Evolutionary conservation across 306 rosid species (phyloP), one percentile per base, ranked within the genome.

Genomic region (Ormosia emarginata): DNA sequence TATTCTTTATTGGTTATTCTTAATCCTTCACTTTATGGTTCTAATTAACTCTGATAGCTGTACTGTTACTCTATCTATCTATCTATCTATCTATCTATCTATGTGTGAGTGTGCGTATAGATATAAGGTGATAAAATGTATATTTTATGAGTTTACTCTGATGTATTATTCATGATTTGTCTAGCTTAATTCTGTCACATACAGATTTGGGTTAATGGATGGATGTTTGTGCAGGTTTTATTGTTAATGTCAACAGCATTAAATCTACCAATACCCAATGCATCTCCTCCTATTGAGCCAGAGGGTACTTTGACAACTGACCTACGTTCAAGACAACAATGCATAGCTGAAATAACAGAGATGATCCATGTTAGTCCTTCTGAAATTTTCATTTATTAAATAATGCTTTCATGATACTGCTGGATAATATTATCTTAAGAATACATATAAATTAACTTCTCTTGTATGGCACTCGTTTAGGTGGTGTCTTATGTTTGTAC

Each of bases 291-390:
- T 52, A 80, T 12, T 41, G 83, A 15, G 7, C 81, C 80, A 37
- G 84, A 9, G 32, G 92, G 85, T 15, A 57, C 79, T 79, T 84
- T 86, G 85, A 37, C 91, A 12, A 77, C 73, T 6, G 91, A 92
- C 64, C 75, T 90, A 69, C 94, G 97, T 6, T 80, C 83, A 7
- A 90, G 91, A 71, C 97, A 92, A 12, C 97, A 88, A 71, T 72
- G 87, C 78, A 80, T 92, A 53, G 96, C 96, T 40, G 96, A 92
- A 86, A 90, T 92, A 49, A 90, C 96, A 66, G 97, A 92, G 87
- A 92, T 92, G 97, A 90, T 92, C 74, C 97, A 92, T 88, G 97
- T 92, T 13, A 84, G 96, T 88, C 68, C 80, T 81, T 75, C 50
- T 71, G 32, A 30, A 69, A 62, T n/a, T 53, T 59, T 61, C 74